A percentile compares a stretch with the other conserved stretches of the same genome.
These are phyloP conservation scores for Geum urbanum DNA, from an alignment of 306 rosid species.

Conservation along the genomic window DNA sequence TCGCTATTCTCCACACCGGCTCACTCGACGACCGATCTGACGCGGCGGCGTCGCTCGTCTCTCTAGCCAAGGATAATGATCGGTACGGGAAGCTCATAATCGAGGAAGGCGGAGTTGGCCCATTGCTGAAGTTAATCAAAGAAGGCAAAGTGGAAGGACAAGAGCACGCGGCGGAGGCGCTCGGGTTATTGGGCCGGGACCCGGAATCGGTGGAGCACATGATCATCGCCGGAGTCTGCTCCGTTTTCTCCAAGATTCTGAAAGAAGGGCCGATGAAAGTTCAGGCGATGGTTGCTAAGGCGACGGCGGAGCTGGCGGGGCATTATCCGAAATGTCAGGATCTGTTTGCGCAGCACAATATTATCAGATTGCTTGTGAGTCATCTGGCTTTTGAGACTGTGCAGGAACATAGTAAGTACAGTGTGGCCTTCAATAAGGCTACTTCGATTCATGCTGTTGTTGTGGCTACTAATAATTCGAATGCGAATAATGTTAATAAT, in stretches of 20 bases:
- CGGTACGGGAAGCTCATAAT: conserved; percentile 71
- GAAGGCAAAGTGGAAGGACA: conserved; percentile 77
- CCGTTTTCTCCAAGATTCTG: conserved; percentile 59
- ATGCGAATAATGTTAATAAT: not conserved
- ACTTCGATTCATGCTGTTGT: conserved; percentile 75
- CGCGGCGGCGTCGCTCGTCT: conserved; percentile 71
- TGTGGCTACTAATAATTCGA: conserved; percentile 46
- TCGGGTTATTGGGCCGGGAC: conserved; percentile 71
- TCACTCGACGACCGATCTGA: conserved; percentile 66
- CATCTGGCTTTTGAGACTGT: conserved; percentile 91
- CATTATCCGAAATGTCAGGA: conserved; percentile 77
- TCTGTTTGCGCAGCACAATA: conserved; percentile 78
- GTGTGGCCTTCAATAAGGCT: conserved; percentile 50
- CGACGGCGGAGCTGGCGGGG: conserved; percentile 67
- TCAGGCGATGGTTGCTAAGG: conserved; percentile 68
- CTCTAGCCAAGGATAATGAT: conserved; percentile 57
- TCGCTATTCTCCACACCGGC: conserved; percentile 57
- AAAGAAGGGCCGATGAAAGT: conserved; percentile 86
- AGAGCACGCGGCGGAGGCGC: conserved; percentile 65
- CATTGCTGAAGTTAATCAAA: conserved; percentile 60
- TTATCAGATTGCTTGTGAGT: conserved; percentile 63
- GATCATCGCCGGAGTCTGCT: conserved; percentile 64
- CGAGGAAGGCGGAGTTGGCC: conserved; percentile 78
- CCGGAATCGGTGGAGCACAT: conserved; percentile 62
- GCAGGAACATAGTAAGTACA: conserved; percentile 84